Evolutionary conservation across 2,329 filamentous ascomycete species (phyloP).

Genomic region (Aureobasidium pullulans): DNA sequence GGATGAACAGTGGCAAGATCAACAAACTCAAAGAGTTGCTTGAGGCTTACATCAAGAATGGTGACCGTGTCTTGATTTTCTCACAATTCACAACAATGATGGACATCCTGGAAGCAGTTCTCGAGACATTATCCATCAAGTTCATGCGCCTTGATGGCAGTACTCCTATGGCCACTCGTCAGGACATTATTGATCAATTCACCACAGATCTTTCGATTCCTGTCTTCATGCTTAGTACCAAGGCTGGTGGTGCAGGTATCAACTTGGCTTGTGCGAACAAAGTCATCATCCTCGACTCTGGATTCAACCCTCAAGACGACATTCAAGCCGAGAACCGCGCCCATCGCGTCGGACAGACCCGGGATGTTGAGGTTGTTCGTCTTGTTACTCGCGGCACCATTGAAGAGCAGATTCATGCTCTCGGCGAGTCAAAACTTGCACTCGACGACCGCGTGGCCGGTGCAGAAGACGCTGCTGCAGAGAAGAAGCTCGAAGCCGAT

Average conservation of each 20-base stretch:
- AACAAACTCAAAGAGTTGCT: slow-evolving; percentile 70
- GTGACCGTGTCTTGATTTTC: slow-evolving; percentile 84
- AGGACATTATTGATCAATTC: slow-evolving; percentile 83
- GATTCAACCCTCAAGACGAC: slow-evolving; percentile 97
- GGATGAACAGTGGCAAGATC: slow-evolving; percentile 80
- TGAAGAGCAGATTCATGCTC: slow-evolving; percentile 85
- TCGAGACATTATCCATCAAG: slow-evolving; percentile 63
- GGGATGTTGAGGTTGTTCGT: slow-evolving; percentile 82
- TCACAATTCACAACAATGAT: slow-evolving; percentile 89
- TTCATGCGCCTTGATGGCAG: slow-evolving; percentile 83
- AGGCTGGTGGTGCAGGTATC: slow-evolving; percentile 92
- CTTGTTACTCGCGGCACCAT: slow-evolving; percentile 76
- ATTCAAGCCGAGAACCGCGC: slow-evolving; percentile 97
- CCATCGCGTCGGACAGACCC: slow-evolving; percentile 84
- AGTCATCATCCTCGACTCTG: slow-evolving; percentile 92
- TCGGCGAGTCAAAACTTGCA: slow-evolving; percentile 88
- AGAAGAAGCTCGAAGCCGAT: slow-evolving; percentile 39
- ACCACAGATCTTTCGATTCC: slow-evolving; percentile 68
- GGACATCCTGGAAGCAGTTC: slow-evolving; percentile 78
- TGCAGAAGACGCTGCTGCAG: slow-evolving; percentile 30
- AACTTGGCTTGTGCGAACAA: slow-evolving; percentile 95
- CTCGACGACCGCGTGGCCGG: slow-evolving; percentile 70
- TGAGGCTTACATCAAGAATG: slow-evolving; percentile 63
- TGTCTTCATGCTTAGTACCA: slow-evolving; percentile 88
- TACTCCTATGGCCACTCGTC: slow-evolving; percentile 74